Evolutionary conservation across 352 stramenopile species (phyloP).

Genomic region (Phytophthora litchii): DNA sequence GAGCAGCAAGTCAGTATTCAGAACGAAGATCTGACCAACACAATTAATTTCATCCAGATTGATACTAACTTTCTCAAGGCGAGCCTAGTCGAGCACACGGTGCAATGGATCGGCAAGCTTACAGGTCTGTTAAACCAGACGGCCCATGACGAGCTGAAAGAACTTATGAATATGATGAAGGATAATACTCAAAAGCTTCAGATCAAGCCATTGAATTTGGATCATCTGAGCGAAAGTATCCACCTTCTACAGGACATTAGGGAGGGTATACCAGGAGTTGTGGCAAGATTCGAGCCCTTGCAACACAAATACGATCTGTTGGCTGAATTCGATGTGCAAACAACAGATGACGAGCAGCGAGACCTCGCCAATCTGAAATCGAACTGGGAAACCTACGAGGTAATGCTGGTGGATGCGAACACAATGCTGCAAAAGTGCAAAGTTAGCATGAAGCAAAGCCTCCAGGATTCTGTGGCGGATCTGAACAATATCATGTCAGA

Average conservation of each 20-base stretch:
- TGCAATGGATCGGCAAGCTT: constrained; percentile 94
- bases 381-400: constrained; percentile 88
- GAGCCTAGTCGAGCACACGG: constrained; percentile 90
- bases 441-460: constrained; percentile 95
- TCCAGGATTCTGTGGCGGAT: constrained; percentile 91
- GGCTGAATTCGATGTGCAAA: constrained; percentile 89
- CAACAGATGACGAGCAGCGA: constrained; percentile 85
- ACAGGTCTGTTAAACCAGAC: constrained; percentile 93
- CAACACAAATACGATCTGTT: constrained; percentile 90
- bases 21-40: constrained; percentile 92
- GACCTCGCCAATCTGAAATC: constrained; percentile 70
- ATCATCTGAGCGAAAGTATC: constrained; percentile 93
- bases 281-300: constrained; percentile 82
- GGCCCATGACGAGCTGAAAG: constrained; percentile 85
- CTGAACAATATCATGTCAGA: constrained; percentile 89
- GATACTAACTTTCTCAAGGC: constrained; percentile 94
- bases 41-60: constrained; percentile 96
- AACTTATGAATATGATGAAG: constrained; percentile 90
- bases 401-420: constrained; percentile 86
- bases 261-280: constrained; percentile 68
- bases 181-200: constrained; percentile 87
- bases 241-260: constrained; percentile 90
- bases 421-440: constrained; percentile 93
- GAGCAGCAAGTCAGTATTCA: constrained; percentile 93
- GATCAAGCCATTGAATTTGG: constrained; percentile 86